These are phyloP conservation scores for Sarocladium kiliense DNA, from an alignment of 2,329 filamentous ascomycete genomes.

Conservation along the genomic window DNA sequence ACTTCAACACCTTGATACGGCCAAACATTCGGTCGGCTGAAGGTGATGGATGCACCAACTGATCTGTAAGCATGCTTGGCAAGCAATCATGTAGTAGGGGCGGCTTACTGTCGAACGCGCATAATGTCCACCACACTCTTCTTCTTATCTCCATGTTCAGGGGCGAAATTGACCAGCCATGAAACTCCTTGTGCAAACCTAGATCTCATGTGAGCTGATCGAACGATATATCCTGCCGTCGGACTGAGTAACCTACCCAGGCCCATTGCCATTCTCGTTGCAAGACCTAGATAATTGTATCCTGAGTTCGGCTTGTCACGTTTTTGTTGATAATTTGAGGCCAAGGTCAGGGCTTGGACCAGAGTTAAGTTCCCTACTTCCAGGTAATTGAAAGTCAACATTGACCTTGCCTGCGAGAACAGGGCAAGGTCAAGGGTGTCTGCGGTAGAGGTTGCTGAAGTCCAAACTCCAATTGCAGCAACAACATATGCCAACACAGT, in stretches of 20 bases:
- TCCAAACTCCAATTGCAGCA: slow-evolving; percentile 31
- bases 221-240: no score
- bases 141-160: slow-evolving; percentile 29
- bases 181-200: slow-evolving; percentile 38
- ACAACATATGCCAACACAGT: slow-evolving; percentile 27
- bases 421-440: slow-evolving; percentile 21
- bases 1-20: slow-evolving; percentile 36
- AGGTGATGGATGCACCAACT: slow-evolving; percentile 42
- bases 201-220: no score
- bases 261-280: slow-evolving; percentile 43
- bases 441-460: slow-evolving; percentile 16
- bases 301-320: slow-evolving; percentile 45
- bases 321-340: slow-evolving; percentile 46
- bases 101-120: slow-evolving; percentile 30
- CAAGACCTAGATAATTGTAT: slow-evolving; percentile 47
- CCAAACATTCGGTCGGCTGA: slow-evolving; percentile 36
- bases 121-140: slow-evolving; percentile 33
- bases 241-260: no score
- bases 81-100: not conserved
- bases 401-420: slow-evolving; percentile 23
- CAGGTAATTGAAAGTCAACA: slow-evolving; percentile 35
- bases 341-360: slow-evolving; percentile 38
- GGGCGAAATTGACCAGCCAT: slow-evolving; percentile 24
- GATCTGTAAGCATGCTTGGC: not conserved
- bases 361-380: slow-evolving; percentile 39